Conservation (phyloP, 208 protist genomes). For the Crithidia brevicula region DNA sequence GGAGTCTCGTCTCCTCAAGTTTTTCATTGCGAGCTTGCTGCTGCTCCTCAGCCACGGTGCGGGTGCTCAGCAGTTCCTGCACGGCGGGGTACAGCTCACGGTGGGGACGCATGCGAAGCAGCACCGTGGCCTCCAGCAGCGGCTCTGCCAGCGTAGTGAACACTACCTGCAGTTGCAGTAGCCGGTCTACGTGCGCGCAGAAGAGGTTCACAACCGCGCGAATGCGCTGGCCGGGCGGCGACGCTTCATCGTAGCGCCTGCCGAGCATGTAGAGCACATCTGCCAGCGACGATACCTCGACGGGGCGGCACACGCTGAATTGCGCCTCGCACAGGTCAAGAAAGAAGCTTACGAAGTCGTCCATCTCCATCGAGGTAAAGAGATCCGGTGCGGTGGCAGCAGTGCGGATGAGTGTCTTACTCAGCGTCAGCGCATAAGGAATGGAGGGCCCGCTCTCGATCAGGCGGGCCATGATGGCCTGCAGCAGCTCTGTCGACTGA, state of each 20-base stretch:
- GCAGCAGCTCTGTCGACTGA: constrained; percentile 46
- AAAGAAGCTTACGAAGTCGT: constrained; percentile 49
- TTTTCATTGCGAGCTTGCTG: not conserved
- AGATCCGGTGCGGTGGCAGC: constrained; percentile 42
- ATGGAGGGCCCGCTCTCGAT: constrained; percentile 33
- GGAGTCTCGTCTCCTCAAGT: not conserved
- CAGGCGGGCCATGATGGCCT: constrained; percentile 36
- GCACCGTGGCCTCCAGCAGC: constrained; percentile 69
- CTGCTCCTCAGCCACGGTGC: constrained; percentile 8
- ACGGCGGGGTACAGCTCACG: constrained; percentile 37
- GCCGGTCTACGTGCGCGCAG: constrained; percentile 47
- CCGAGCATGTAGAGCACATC: constrained; percentile 68
- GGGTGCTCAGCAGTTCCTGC: constrained; percentile 41
- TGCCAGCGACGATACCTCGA: constrained; percentile 39
- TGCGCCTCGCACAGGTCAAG: constrained; percentile 46
- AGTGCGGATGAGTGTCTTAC: constrained; percentile 49
- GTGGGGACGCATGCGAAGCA: constrained; percentile 66
- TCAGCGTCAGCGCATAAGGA: constrained; percentile 44
- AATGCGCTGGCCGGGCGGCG: constrained; percentile 34
- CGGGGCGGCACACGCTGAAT: constrained; percentile 37
- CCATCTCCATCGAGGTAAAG: constrained; percentile 34
- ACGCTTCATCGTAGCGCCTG: constrained; percentile 42
- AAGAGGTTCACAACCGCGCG: constrained; percentile 49
- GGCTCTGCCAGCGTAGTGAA: constrained; percentile 27
- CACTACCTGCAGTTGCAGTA: constrained; percentile 51